A percentile compares a stretch with the other conserved stretches of the same genome.
phyloP scores from a whole-genome alignment of 345 rosid species.

The Turritis glabra region DNA sequence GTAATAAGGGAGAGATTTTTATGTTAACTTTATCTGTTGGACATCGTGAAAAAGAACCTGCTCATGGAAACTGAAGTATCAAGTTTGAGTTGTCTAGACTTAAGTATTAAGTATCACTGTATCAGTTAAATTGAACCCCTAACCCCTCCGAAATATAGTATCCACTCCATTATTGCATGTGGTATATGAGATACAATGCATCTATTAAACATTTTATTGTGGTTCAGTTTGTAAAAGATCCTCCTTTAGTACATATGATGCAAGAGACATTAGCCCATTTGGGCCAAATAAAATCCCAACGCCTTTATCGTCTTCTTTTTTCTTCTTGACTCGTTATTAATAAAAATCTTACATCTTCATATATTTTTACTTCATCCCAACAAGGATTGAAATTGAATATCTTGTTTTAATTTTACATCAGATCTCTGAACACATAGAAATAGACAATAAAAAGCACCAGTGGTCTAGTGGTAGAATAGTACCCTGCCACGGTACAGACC shows the following conservation, averaged over 20 bases:
- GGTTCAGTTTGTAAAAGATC: not conserved
- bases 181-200: too few species aligned
- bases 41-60: not conserved
- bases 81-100: too few species aligned
- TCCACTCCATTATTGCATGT: too few species aligned
- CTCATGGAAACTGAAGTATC: not conserved
- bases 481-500: slow-evolving; percentile 80
- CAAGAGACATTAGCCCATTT: not conserved
- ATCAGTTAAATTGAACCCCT: too few species aligned
- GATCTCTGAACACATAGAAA: too few species aligned
- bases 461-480: slow-evolving; percentile 53
- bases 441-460: slow-evolving; percentile 34
- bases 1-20: not conserved
- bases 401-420: too few species aligned
- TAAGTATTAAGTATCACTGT: too few species aligned
- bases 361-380: not conserved
- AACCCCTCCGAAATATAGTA: too few species aligned
- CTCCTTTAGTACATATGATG: not conserved
- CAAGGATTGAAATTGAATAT: not conserved
- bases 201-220: not conserved
- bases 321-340: too few species aligned
- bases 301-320: not conserved
- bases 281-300: not conserved
- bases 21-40: not conserved
- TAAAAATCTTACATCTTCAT: not conserved